These are phyloP conservation scores for Colletotrichum phormii DNA, from an alignment of 2,329 filamentous ascomycete genomes.

Conservation along the genomic window DNA sequence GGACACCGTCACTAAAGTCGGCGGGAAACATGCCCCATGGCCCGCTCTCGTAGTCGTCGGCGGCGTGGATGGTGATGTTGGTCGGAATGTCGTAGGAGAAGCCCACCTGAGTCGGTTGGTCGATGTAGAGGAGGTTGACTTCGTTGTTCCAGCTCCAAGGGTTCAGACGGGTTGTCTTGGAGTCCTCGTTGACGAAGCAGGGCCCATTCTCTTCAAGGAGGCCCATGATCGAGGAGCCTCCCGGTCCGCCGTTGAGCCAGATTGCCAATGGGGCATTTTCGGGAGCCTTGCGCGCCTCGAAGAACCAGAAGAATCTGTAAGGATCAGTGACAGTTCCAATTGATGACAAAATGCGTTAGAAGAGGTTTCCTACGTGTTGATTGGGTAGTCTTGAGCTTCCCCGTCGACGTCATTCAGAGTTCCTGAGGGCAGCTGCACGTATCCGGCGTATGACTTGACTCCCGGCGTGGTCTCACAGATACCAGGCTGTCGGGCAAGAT, in stretches of 20 bases:
- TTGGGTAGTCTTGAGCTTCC: conserved; percentile 56
- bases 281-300: conserved; percentile 45
- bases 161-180: conserved; percentile 60
- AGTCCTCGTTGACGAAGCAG: conserved; percentile 53
- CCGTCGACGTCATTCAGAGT: conserved; percentile 53
- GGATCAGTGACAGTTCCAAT: not conserved
- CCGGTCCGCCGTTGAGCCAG: conserved; percentile 66
- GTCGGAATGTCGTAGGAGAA: conserved; percentile 70
- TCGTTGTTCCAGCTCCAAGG: conserved; percentile 67
- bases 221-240: conserved; percentile 61
- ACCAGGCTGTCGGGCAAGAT: conserved; percentile 57
- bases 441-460: conserved; percentile 74
- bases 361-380: conserved; percentile 55
- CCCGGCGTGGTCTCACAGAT: conserved; percentile 67
- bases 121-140: conserved; percentile 60
- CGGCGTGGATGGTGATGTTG: conserved; percentile 62
- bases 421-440: conserved; percentile 66
- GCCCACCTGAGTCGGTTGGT: conserved; percentile 70
- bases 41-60: not conserved
- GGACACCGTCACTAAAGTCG: conserved; percentile 51
- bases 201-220: conserved; percentile 61
- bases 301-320: conserved; percentile 43
- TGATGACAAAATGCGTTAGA: not conserved
- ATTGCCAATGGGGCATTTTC: conserved; percentile 59
- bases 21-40: conserved; percentile 34